Base-by-base conservation (phyloP, 306 rosid species). In the Astragalus membranaceus region DNA sequence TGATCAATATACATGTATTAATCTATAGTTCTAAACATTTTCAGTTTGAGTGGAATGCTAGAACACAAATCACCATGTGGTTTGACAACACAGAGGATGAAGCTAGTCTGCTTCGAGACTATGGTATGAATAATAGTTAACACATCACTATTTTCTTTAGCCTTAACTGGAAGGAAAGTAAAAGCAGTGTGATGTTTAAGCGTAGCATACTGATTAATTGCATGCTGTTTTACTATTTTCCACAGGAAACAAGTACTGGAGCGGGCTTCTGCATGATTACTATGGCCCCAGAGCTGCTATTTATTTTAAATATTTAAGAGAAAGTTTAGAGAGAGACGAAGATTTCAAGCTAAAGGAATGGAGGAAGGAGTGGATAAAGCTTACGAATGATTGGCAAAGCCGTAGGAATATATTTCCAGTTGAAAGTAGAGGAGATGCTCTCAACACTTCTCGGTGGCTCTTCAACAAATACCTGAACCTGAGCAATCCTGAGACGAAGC, bases 1-100 rank as follows among this genome's bases (percentile, higher is more conserved):
- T 23, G 9, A 66, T 17, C 50, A 26, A 15, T 50, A 49, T 65
- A 26, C 36, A 37, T 57, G 37, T 70, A 49, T 47, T 80, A 44
- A 78, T 70, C 48, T 63, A 1, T 4, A 41, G 41, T 77, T 75
- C 49, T 48, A 15, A 50, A 62, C 63, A 62, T 55, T 35, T 72
- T 57, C 90, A 87, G 95, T 92, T 70, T 76, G 98, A 92, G 82
- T 92, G 98, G 95, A 92, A 89, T 77, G 96, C 95, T 56, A 89
- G 95, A 84, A 89, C 95, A 49, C 96, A 92, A 82, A 86, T 92
- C 82, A 92, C 98, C 54, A 92, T 92, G 98, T 92, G 98, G 96
- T 87, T 81, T 50, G 98, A 92, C 88, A 92, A 87, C 92, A 57
- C 89, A 16, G 74, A 81, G 47, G 88, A 84, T 50, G 92, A 87